Evolutionary conservation across 2,329 filamentous ascomycete genomes (phyloP).

Genomic region (Penicillium sp.): DNA sequence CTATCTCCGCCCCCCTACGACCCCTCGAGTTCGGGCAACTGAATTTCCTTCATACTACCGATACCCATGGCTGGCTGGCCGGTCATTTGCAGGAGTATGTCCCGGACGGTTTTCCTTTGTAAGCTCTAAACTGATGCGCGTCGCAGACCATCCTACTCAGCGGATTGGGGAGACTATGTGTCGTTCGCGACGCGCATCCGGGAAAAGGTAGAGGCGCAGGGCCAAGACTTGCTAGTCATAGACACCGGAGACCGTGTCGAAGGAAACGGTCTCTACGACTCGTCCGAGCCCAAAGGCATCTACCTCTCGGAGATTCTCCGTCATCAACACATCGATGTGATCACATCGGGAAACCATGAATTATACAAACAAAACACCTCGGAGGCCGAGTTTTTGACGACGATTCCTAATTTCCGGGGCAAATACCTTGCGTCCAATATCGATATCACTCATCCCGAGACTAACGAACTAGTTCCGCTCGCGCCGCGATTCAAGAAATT

Average conservation of each 20-base stretch:
- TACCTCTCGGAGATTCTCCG: conserved; percentile 85
- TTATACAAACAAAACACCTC: conserved; percentile 78
- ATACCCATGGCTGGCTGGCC: conserved; percentile 92
- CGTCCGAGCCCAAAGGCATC: conserved; percentile 77
- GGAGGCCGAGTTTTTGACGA: conserved; percentile 70
- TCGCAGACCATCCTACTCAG: conserved; percentile 75
- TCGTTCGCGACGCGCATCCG: conserved; percentile 84
- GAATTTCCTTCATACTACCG: conserved; percentile 95
- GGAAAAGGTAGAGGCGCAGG: conserved; percentile 69
- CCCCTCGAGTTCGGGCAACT: conserved; percentile 86
- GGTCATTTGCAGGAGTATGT: conserved; percentile 84
- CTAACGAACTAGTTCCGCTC: conserved; percentile 67
- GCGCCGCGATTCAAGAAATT: conserved; percentile 83
- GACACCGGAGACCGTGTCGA: conserved; percentile 93
- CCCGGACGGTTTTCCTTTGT: conserved; percentile 4
- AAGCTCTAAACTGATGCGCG: conserved; percentile 17
- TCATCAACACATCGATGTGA: conserved; percentile 74
- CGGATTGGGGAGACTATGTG: conserved; percentile 97
- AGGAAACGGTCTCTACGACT: conserved; percentile 91
- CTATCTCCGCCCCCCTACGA: conserved; percentile 75
- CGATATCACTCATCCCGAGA: conserved; percentile 73
- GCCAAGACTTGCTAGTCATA: conserved; percentile 81
- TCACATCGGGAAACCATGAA: conserved; percentile 92
- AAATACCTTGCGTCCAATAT: conserved; percentile 88
- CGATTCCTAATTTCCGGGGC: conserved; percentile 74